Base-by-base conservation (phyloP, 768 basidiomycete species). In the Boletus insuetus region DNA sequence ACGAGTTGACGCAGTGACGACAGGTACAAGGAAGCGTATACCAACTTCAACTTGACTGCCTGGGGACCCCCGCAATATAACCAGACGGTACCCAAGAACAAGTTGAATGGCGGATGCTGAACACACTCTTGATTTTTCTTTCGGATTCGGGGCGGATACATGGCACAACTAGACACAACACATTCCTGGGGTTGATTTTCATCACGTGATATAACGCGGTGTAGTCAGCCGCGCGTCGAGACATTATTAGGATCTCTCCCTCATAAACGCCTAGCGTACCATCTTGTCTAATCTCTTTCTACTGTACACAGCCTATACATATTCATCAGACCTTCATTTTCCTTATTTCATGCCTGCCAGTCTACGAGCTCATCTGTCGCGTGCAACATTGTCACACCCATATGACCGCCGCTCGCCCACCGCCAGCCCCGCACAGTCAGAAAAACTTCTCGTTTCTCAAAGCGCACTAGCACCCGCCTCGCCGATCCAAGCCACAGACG, bases 31-130 rank as follows among this genome's bases (percentile, higher is more conserved):
- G 71, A 77, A n/a, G 74, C 75, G 22, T 81, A 80, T 58, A 69
- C 69, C 8, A 78, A 81, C 56, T 68, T 72, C 52, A 76, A 75
- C 58, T 43, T 76, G 55, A 81, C 81, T 1, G 63, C 70, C 42
- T 82, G 81, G 80, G 68, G 56, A 24, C 53, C 4, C 19, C 69
- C 69, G 2, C 66, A 63, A 13, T 85, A 74, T 62, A 70, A 75
- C 10, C 82, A 84, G 58, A 65, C 76, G 13, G 81, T 81, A 71
- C 87, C 86, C 11, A 85, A 82, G 72, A 89, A 84, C 68, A 77
- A 71, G 24, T 37, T 71, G 44, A 66, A 61, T 16, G 69, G 69
- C 22, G 66, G 60, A 47, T 71, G 69, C 45, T 71, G 47, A 71
- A 34, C 39, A 35, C 12, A 34, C 37, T 41, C 31, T 55, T 16